Conservation (phyloP, 225 moss, liverwort and hornwort genomes). For the Pseudoscleropodium purum region DNA sequence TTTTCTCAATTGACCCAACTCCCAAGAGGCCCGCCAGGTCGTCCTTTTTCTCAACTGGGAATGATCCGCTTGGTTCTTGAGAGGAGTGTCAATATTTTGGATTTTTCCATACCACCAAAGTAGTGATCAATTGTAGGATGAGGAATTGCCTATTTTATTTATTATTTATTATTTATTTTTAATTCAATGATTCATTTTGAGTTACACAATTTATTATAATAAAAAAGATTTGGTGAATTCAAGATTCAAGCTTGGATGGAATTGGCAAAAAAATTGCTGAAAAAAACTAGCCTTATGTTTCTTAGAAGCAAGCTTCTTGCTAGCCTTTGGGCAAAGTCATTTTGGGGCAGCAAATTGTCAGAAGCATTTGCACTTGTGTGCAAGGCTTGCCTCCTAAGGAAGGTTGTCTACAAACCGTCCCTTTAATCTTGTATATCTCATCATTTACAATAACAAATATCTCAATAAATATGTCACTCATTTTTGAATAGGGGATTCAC, state of each 20-base stretch:
- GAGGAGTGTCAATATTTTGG: background rate
- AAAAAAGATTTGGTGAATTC: background rate
- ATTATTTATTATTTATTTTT: no score
- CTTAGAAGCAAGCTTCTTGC: fast-evolving
- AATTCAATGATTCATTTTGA: background rate
- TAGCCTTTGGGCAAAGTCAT: fast-evolving
- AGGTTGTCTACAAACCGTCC: no score
- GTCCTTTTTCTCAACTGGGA: background rate
- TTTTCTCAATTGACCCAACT: background rate
- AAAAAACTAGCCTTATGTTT: no score
- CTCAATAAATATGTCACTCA: no score
- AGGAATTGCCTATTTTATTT: background rate
- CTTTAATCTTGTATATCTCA: no score
- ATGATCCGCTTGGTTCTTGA: background rate
- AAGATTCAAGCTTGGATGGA: background rate
- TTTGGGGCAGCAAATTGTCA: fast-evolving
- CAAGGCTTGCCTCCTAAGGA: background rate
- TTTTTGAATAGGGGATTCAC: no score
- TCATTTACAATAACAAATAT: no score
- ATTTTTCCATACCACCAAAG: background rate
- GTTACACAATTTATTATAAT: background rate
- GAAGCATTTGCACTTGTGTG: background rate
- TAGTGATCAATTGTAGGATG: no score
- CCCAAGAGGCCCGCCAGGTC: background rate
- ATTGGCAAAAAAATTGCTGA: background rate